Evolutionary conservation across 495 filamentous ascomycete genomes (phyloP), one percentile per base, ranked within the genome.

Genomic region (Penicillium crystallinum): DNA sequence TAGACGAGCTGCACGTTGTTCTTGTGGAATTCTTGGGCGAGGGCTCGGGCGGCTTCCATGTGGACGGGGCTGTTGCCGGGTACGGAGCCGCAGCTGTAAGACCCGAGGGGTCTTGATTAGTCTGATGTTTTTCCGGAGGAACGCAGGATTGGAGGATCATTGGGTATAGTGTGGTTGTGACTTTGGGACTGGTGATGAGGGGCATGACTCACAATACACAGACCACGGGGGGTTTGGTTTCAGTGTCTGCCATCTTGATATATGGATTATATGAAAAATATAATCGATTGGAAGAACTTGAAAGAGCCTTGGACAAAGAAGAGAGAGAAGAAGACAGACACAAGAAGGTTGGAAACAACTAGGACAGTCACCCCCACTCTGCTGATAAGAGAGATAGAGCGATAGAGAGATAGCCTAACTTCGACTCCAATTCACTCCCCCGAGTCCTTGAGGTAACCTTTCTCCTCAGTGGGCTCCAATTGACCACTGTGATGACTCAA

Each of bases 1-100:
- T 96, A 98, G 47, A 97, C 88, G 27, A 98, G 83, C 2, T 76
- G 74, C 57, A 95, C 87, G 58, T 85, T 83, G 59, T 89, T 75
- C 50, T 79, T 72, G 68, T 88, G 81, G 72, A 98, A 83, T 55
- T 77, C 75, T 21, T 77, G 70, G 34, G 87, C 93, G 7, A 98
- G 84, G n/a, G 79, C 71, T 25, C 82, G 83, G 1, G 95, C 95
- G 4, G 90, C 85, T 63, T 82, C 83, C 41, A 88, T 56, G 66
- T 96, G 77, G 14, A 71, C 73, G 7, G 89, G 81, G 44, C 81
- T 81, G 34, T 74, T 82, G 37, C 93, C 93, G 22, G 81, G 64
- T 14, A 79, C 84, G 42, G 90, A 79, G 60, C 86, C 90, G 76
- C 91, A 97, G 81, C 77, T 80, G 44, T 15, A 5, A n/a, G 11